Conservation (phyloP, 192 early-diverging fungal genomes). For the Coemansia sp. region DNA sequence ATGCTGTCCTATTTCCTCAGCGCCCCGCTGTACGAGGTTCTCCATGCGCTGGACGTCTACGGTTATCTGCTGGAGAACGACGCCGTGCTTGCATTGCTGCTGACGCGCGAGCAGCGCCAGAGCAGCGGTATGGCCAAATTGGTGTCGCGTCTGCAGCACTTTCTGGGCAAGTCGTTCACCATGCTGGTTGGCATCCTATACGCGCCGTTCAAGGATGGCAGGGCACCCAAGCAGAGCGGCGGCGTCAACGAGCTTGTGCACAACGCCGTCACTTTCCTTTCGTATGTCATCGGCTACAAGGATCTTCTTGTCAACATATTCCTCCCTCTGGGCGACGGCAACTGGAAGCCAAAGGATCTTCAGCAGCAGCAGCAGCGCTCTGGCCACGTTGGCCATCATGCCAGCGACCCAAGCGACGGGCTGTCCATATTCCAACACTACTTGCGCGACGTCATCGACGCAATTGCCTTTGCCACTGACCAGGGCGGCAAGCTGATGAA, state of each 20-base stretch:
- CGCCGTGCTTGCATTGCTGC: constrained; percentile 23
- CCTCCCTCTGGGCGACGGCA: constrained; percentile 50
- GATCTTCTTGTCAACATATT: constrained; percentile 45
- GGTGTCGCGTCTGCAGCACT: constrained; percentile 33
- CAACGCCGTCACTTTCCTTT: constrained; percentile 46
- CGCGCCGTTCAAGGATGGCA: constrained; percentile 47
- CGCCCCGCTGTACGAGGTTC: constrained; percentile 48
- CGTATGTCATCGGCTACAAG: constrained; percentile 49
- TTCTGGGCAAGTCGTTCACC: constrained; percentile 43
- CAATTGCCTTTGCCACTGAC: constrained; percentile 39
- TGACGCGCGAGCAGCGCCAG: constrained; percentile 32
- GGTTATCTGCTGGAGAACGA: constrained; percentile 51
- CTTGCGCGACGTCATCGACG: constrained; percentile 48
- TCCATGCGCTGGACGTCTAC: constrained; percentile 51
- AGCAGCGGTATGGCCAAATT: constrained; percentile 39
- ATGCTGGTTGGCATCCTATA: constrained; percentile 33
- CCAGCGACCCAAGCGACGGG: constrained; percentile 52
- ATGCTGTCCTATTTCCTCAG: constrained; percentile 38
- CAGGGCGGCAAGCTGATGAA: constrained; percentile 55
- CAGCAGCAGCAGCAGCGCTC: constrained; percentile 13
- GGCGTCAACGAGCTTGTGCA: constrained; percentile 47
- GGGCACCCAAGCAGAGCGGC: constrained; percentile 48
- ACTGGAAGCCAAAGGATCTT: constrained; percentile 38
- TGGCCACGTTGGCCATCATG: constrained; percentile 30
- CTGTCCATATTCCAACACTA: constrained; percentile 56